Evolutionary conservation across 805 yeast genomes (phyloP).

Genomic region (Wickerhamiella parazyma): DNA sequence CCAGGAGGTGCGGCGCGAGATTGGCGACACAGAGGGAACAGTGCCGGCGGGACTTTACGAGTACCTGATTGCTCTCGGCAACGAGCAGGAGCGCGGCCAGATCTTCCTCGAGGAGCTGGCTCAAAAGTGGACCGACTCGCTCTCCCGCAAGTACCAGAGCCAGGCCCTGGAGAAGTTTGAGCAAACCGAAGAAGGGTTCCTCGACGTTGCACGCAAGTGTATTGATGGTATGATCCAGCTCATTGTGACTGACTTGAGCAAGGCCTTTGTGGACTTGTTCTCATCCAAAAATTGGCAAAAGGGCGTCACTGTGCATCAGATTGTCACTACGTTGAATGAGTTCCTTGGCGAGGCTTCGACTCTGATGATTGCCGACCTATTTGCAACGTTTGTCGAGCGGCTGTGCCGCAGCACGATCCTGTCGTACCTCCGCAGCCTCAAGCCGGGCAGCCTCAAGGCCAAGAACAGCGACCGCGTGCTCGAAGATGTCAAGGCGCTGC

Average conservation of each 20-base stretch:
- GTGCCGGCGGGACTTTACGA: conserved; percentile 69
- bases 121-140: conserved; percentile 48
- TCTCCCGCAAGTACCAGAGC: conserved; percentile 47
- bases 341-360: conserved; percentile 52
- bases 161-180: conserved; percentile 46
- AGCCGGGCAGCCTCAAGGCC: conserved; percentile 29
- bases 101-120: conserved; percentile 58
- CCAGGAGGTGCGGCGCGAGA: conserved; percentile 25
- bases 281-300: conserved; percentile 54
- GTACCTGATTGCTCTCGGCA: conserved; percentile 68
- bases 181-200: conserved; percentile 64
- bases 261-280: conserved; percentile 48
- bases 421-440: conserved; percentile 36
- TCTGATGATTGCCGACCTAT: conserved; percentile 39
- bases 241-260: conserved; percentile 56
- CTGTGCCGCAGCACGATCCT: conserved; percentile 39
- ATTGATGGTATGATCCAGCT: conserved; percentile 43
- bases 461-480: conserved; percentile 37
- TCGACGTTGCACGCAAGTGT: conserved; percentile 55
- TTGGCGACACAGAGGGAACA: conserved; percentile 27
- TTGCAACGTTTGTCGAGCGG: conserved; percentile 40
- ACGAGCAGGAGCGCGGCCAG: conserved; percentile 66
- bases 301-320: conserved; percentile 41
- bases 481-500: conserved; percentile 46
- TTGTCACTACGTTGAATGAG: conserved; percentile 61